Conservation (phyloP, 1,284 basidiomycete genomes). For the Phylloboletellus chloephorus region DNA sequence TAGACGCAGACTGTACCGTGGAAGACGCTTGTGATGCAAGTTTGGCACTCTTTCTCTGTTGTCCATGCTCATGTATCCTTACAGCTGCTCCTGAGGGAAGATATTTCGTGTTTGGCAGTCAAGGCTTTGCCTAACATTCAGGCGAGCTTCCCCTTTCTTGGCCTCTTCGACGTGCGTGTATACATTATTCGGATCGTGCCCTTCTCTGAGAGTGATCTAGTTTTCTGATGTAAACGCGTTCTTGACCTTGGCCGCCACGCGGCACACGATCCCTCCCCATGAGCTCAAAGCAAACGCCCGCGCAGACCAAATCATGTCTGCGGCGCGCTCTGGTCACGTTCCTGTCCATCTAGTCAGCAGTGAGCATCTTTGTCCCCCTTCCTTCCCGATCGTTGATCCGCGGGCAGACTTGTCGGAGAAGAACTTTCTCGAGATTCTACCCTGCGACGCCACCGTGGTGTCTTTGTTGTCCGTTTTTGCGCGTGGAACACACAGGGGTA, state of each 20-base stretch:
- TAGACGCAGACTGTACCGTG: slow-evolving; percentile 63
- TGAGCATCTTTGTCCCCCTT: slow-evolving; percentile 36
- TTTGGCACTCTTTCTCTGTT: slow-evolving; percentile 7
- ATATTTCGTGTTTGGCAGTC: slow-evolving; percentile 59
- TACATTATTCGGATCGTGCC: neutral
- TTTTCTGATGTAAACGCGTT: slow-evolving; percentile 80
- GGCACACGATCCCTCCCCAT: slow-evolving; percentile 58
- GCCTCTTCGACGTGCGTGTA: slow-evolving; percentile 67
- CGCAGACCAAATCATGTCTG: slow-evolving; percentile 60
- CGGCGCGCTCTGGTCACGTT: slow-evolving; percentile 65
- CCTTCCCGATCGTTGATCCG: slow-evolving; percentile 3
- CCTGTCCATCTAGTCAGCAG: slow-evolving; percentile 71
- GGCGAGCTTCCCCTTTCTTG: slow-evolving; percentile 39
- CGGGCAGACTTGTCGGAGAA: slow-evolving; percentile 70
- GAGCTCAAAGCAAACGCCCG: slow-evolving; percentile 54
- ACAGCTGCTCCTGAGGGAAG: slow-evolving; percentile 58
- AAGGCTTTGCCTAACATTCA: slow-evolving; percentile 35
- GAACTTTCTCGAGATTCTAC: slow-evolving; percentile 62
- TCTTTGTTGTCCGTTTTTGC: slow-evolving; percentile 62
- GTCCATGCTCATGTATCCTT: slow-evolving; percentile 9
- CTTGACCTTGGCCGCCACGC: slow-evolving; percentile 69
- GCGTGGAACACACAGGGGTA: slow-evolving; percentile 65
- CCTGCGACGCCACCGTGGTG: slow-evolving; percentile 57
- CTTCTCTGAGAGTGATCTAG: slow-evolving; percentile 35
- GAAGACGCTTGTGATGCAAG: slow-evolving; percentile 76